Conservation (phyloP, 2,329 filamentous ascomycete species). For the Aspergillus oerlinghausenensis region DNA sequence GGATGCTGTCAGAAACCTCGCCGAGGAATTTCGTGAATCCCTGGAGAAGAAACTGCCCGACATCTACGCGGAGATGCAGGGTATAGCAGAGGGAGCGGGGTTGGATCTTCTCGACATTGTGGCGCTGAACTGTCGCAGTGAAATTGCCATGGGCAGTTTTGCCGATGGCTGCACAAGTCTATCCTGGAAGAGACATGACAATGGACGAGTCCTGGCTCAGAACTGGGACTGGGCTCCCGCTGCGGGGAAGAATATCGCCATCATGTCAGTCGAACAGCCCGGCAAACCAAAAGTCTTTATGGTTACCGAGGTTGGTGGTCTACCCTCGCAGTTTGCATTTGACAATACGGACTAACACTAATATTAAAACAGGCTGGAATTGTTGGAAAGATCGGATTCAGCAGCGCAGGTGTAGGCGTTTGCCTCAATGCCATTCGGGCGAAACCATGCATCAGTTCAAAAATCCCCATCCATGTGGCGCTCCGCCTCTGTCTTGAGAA, state of each 20-base stretch:
- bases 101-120: slow-evolving; percentile 49
- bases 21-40: slow-evolving; percentile 44
- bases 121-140: slow-evolving; percentile 56
- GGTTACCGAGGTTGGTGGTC: slow-evolving; percentile 45
- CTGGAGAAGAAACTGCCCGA: slow-evolving; percentile 37
- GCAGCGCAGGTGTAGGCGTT: slow-evolving; percentile 54
- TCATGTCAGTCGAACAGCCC: slow-evolving; percentile 43
- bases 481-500: slow-evolving; percentile 54
- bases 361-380: slow-evolving; percentile 42
- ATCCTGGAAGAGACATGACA: slow-evolving; percentile 43
- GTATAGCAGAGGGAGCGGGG: slow-evolving; percentile 50
- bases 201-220: slow-evolving; percentile 45
- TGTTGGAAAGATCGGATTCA: slow-evolving; percentile 64
- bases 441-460: slow-evolving; percentile 48
- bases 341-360: neutral
- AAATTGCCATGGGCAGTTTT: slow-evolving; percentile 55
- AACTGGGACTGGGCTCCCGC: slow-evolving; percentile 57
- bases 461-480: slow-evolving; percentile 59
- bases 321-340: no score
- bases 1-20: slow-evolving; percentile 42
- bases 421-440: slow-evolving; percentile 60
- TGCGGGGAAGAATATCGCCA: slow-evolving; percentile 51
- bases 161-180: slow-evolving; percentile 56
- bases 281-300: slow-evolving; percentile 49
- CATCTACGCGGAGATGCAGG: slow-evolving; percentile 46